phyloP scores from a whole-genome alignment of 768 basidiomycete genomes.

The Lactarius akahatsu region DNA sequence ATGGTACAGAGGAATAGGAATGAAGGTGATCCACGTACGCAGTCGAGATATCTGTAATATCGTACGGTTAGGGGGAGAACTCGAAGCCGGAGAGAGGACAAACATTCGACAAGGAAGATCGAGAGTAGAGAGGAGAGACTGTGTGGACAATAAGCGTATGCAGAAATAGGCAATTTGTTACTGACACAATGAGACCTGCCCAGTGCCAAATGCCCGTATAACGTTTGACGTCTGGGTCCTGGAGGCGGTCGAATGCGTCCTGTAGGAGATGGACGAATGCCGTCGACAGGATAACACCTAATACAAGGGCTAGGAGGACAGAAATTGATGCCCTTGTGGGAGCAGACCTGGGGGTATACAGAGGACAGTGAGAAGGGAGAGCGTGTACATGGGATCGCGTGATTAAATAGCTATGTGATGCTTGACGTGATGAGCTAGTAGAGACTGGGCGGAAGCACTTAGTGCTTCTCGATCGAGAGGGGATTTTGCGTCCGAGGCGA shows the following conservation, averaged over 20 bases:
- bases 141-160: constrained; percentile 6
- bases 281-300: constrained; percentile 76
- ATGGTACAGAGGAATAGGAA: constrained; percentile 49
- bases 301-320: constrained; percentile 27
- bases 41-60: constrained; percentile 61
- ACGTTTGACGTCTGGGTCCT: constrained; percentile 44
- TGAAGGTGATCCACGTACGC: constrained; percentile 73
- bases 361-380: too few species aligned
- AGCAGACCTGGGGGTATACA: constrained; percentile 39
- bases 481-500: too few species aligned
- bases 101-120: constrained; percentile 83
- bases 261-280: constrained; percentile 81
- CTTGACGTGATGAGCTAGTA: too few species aligned
- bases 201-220: constrained; percentile 49
- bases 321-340: background rate
- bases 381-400: too few species aligned
- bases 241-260: constrained; percentile 67
- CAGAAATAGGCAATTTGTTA: constrained; percentile 23
- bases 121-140: constrained; percentile 63
- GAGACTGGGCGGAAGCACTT: too few species aligned
- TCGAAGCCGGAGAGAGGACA: constrained; percentile 29
- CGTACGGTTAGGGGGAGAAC: constrained; percentile 10
- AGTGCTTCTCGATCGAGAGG: too few species aligned
- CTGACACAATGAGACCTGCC: constrained; percentile 75
- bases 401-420: too few species aligned